Percentiles rank a stretch among this genome's conserved stretches.
Conservation (phyloP, 768 basidiomycete genomes). For the Floccularia luteovirens region DNA sequence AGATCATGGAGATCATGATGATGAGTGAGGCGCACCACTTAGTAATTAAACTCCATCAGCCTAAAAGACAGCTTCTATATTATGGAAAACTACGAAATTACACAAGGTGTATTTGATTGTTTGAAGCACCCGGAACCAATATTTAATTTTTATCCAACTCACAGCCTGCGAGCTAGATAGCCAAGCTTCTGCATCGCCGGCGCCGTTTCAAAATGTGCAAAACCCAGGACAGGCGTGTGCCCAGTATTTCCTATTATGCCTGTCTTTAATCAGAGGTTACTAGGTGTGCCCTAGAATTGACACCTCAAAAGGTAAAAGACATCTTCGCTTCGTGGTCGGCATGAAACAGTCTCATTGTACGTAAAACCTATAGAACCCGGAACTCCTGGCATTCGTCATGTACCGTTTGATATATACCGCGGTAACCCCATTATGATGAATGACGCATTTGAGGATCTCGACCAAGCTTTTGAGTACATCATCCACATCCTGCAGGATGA, state of each 20-base stretch:
- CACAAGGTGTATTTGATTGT: no score
- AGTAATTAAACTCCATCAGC: no score
- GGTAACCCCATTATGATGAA: constrained; percentile 43
- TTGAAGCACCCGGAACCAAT: no score
- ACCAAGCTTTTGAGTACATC: constrained; percentile 31
- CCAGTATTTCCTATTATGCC: neutral
- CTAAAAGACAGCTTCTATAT: no score
- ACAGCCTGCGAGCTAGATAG: no score
- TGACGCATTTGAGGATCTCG: constrained; percentile 33
- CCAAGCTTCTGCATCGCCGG: no score
- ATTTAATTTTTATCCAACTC: no score
- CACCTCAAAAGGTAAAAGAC: constrained; percentile 25
- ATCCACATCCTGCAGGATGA: constrained; percentile 38
- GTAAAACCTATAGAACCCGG: neutral
- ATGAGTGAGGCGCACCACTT: no score
- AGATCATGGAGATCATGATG: no score
- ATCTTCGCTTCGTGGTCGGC: no score
- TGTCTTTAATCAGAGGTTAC: neutral
- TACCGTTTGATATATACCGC: constrained; percentile 18
- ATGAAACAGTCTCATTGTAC: neutral
- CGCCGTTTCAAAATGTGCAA: constrained; percentile 36
- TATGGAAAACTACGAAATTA: no score
- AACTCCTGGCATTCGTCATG: constrained; percentile 9
- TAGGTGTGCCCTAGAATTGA: constrained; percentile 44
- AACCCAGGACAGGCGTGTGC: constrained; percentile 35